Evolutionary conservation across 1,139 yeast species (phyloP).

Genomic region (Hanseniaspora gamundiae): DNA sequence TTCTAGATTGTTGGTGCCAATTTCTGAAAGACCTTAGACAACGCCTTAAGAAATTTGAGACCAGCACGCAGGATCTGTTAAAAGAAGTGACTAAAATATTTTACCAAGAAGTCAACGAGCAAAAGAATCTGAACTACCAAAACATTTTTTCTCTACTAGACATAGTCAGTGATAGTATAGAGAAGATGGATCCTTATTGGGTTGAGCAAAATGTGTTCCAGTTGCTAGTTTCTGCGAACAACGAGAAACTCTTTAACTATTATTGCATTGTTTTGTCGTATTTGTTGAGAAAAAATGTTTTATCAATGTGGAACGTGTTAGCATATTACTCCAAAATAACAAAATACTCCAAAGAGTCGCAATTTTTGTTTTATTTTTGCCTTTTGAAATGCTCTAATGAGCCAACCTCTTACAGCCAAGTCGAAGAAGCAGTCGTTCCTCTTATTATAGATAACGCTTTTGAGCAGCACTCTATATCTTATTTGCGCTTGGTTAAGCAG

Average conservation of each 20-base stretch:
- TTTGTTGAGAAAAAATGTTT: constrained; percentile 12
- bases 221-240: constrained; percentile 11
- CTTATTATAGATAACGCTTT: constrained; percentile 12
- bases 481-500: constrained; percentile 9
- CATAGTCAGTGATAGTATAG: constrained; percentile 12
- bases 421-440: constrained; percentile 14
- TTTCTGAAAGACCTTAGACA: constrained; percentile 6
- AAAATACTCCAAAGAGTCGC: constrained; percentile 5
- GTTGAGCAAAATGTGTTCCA: constrained; percentile 16
- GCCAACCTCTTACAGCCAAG: constrained; percentile 13
- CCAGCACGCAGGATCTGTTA: constrained; percentile 8
- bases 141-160: constrained; percentile 7
- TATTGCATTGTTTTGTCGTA: constrained; percentile 18
- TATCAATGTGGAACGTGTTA: constrained; percentile 23
- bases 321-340: constrained; percentile 16
- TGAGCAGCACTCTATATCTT: constrained; percentile 8
- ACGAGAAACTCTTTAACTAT: constrained; percentile 13
- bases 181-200: constrained; percentile 15
- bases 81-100: constrained; percentile 7
- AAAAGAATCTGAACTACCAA: neutral
- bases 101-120: constrained; percentile 7
- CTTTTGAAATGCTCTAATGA: constrained; percentile 16
- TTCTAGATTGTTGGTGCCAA: constrained; percentile 6
- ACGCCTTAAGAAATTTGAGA: constrained; percentile 1
- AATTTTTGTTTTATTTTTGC: constrained; percentile 12